Base-by-base conservation (phyloP, 495 filamentous ascomycete genomes). In the Wilcoxina mikolae region DNA sequence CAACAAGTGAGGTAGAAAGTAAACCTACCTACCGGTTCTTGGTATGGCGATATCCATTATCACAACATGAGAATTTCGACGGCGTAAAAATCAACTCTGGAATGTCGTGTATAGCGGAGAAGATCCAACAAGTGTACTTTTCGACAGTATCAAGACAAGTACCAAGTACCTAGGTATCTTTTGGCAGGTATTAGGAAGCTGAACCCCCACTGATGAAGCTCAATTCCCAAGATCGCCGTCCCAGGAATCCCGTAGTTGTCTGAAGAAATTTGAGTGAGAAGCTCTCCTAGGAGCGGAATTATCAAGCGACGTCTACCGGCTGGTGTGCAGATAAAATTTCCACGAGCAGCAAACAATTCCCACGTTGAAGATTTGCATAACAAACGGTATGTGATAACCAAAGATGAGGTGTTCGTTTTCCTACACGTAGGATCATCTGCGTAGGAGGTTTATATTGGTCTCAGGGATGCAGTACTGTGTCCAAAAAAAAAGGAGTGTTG, bases 271-370 rank as follows among this genome's bases (percentile, higher is more conserved):
- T 18, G 2, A 18, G 23, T 11, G n/a, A 46, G 43, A 24, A 17
- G n/a, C 11, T 46, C 23, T 3, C 22, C 43, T 17, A 11, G 23
- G 1, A 24, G 23, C 43, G 23, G 22, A 46, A 17, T 17, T 46
- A 20, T 12, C 11, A 11, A 46, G 31, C 31, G 11, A 18, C 15
- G 23, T 46, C 43, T 17, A 17, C 23, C n/a, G 23, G n/a, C 11
- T 24, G 22, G 11, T 2, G 23, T 46, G n/a, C 43, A 35, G 7
- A 24, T 46, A 39, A 12, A 39, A 24, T 46, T 3, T 24, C 22
- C 43, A 18, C 23, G 43, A 46, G 43, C 43, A 17, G 43, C 43
- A 46, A 46, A 46, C 43, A 46, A 46, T 46, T 20, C 23, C 7
- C n/a, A 11, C 15, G n/a, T 12, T 46, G 43, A n/a, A n/a, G 43